A percentile compares a stretch with the other conserved stretches of the same genome.
Evolutionary conservation across 805 yeast species (phyloP).

Genomic region (Myxozyma lipomycoides): DNA sequence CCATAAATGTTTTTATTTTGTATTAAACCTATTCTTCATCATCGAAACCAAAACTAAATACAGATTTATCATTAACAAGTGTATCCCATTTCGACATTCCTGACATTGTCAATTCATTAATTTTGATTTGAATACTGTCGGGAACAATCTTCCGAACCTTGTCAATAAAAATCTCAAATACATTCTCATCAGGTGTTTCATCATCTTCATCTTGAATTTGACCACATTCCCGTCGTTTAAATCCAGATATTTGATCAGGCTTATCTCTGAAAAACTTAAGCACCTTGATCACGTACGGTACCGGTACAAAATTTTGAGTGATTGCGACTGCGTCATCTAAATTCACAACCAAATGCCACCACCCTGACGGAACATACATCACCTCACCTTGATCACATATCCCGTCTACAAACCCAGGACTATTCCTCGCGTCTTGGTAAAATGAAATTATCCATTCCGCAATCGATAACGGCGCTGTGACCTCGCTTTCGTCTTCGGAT

Average conservation of each 20-base stretch:
- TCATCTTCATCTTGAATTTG: slow-evolving; percentile 36
- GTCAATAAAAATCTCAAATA: slow-evolving; percentile 39
- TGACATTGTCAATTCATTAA: slow-evolving; percentile 30
- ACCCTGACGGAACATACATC: slow-evolving; percentile 87
- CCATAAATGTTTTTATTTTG: not conserved
- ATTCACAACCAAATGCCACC: slow-evolving; percentile 97
- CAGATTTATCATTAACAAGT: slow-evolving; percentile 35
- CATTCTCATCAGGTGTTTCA: slow-evolving; percentile 36
- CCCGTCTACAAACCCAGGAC: slow-evolving; percentile 55
- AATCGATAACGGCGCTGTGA: slow-evolving; percentile 84
- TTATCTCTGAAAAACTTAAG: slow-evolving; percentile 64
- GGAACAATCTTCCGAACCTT: slow-evolving; percentile 33
- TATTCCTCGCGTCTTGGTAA: slow-evolving; percentile 55
- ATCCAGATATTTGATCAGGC: slow-evolving; percentile 73
- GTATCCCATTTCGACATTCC: slow-evolving; percentile 50
- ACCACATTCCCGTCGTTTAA: slow-evolving; percentile 40
- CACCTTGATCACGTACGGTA: slow-evolving; percentile 53
- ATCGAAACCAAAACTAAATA: slow-evolving; percentile 39
- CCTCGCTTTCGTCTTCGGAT: slow-evolving; percentile 69
- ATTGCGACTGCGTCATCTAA: slow-evolving; percentile 73
- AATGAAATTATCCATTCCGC: slow-evolving; percentile 92
- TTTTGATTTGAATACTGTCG: slow-evolving; percentile 31
- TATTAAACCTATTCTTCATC: slow-evolving; percentile 7
- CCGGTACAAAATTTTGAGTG: slow-evolving; percentile 85
- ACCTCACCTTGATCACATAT: slow-evolving; percentile 79